These are phyloP conservation scores for Poterioochromonas sp. DNA, from an alignment of 352 stramenopile species.

Conservation along the genomic window DNA sequence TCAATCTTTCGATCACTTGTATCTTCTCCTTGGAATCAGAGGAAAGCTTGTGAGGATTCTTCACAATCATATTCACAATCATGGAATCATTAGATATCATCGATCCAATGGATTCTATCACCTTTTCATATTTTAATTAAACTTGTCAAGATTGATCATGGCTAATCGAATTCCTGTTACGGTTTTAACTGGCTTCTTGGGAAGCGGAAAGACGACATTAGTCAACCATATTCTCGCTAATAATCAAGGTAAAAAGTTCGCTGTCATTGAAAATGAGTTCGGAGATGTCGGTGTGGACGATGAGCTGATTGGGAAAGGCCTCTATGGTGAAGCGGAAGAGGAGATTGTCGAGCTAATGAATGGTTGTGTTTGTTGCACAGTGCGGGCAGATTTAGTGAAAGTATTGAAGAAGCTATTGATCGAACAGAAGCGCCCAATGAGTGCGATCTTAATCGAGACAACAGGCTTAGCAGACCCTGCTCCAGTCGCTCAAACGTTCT, in stretches of 20 bases:
- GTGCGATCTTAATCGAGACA: slow-evolving; percentile 84
- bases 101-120: too few species aligned
- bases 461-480: slow-evolving; percentile 82
- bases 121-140: too few species aligned
- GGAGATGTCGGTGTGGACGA: slow-evolving; percentile 88
- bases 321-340: slow-evolving; percentile 21
- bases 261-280: slow-evolving; percentile 98
- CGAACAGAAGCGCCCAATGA: slow-evolving; percentile 49
- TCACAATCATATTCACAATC: too few species aligned
- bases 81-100: too few species aligned
- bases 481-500: slow-evolving; percentile 88
- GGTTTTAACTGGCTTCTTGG: slow-evolving; percentile 83
- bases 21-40: too few species aligned
- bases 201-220: slow-evolving; percentile 88
- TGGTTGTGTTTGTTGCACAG: slow-evolving; percentile 92
- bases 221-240: slow-evolving; percentile 84
- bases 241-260: slow-evolving; percentile 78
- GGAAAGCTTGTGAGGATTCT: too few species aligned
- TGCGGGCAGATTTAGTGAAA: slow-evolving; percentile 71
- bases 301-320: slow-evolving; percentile 56
- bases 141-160: not conserved
- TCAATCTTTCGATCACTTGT: too few species aligned
- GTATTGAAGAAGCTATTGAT: slow-evolving; percentile 65
- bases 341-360: slow-evolving; percentile 90
- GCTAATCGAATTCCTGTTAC: slow-evolving; percentile 61